Evolutionary conservation across 176 grass and related monocot genomes (phyloP).

Genomic region (Musa troglodytarum): DNA sequence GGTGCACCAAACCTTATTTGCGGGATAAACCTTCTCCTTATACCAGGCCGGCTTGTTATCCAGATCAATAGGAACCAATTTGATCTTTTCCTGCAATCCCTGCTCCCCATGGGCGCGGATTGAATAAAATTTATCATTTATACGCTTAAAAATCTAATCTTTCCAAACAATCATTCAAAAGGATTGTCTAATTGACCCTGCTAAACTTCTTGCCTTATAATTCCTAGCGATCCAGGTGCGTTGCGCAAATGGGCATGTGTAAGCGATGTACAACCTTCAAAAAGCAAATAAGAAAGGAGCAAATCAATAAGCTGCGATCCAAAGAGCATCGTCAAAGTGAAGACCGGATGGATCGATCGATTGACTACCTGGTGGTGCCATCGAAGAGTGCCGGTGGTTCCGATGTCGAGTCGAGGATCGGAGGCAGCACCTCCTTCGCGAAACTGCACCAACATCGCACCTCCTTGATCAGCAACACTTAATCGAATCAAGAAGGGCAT

Average conservation of each 20-base stretch:
- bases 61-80: slow-evolving; percentile 10
- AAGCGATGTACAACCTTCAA: slow-evolving; percentile 52
- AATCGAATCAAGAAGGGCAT: neutral
- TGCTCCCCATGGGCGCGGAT: neutral
- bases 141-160: neutral
- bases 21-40: slow-evolving; percentile 12
- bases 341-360: too few species aligned
- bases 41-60: slow-evolving; percentile 5
- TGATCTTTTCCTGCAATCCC: slow-evolving; percentile 8
- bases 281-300: neutral
- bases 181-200: neutral
- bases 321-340: neutral
- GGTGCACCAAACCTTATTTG: slow-evolving; percentile 15
- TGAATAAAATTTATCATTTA: too few species aligned
- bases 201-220: slow-evolving; percentile 38
- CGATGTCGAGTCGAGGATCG: neutral
- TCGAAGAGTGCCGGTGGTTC: neutral
- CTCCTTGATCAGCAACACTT: neutral
- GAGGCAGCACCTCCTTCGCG: neutral
- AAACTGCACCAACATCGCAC: neutral
- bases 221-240: slow-evolving; percentile 64
- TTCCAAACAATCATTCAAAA: neutral
- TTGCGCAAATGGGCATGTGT: slow-evolving; percentile 63
- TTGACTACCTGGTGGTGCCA: slow-evolving; percentile 5
- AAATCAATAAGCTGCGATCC: neutral